Base-by-base conservation (phyloP, 768 basidiomycete genomes). In the Sarcodon sp. region DNA sequence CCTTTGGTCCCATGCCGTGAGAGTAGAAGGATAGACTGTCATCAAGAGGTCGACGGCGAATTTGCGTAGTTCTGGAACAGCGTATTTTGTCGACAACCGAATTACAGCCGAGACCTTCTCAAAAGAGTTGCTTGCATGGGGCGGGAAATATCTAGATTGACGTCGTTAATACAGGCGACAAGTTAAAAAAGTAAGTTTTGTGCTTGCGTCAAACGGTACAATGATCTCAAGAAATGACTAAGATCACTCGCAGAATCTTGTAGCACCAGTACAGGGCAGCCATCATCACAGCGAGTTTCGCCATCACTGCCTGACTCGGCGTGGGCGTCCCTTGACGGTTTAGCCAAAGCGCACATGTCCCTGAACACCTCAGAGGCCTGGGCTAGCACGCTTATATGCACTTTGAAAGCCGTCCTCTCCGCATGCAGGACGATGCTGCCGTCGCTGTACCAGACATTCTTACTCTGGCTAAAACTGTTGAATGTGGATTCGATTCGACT, bases 341-440 rank as follows among this genome's bases (percentile, higher is more conserved):
- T 51, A 13, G 53, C 52, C 15, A 57, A 51, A 1, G 50, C 36
- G 44, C 54, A 55, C 57, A 59, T 59, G 39, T 57, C 50, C 15
- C 48, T n/a, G 45, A 59, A 57, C 7, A 55, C 53, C 15, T 50
- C 50, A n/a, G 55, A 57, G 44, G 52, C 44, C 3, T 32, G 33
- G n/a, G 53, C 48, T 4, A 58, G 35, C 33, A 57, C 31, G 16
- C 53, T 45, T 16, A 43, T 37, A 43, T 59, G 56, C 3, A 61
- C 57, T 27, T 59, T 59, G 47, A 57, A 61, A 16, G 52, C 52
- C 12, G 51, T 57, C 18, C 39, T 49, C 15, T 54, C 52, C 27
- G 55, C 58, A 15, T 53, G 47, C 33, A 61, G 48, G 27, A 61
- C 53, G 31, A 61, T 51, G 43, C 50, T 60, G 10, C 60, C 60